phyloP scores from a whole-genome alignment of 2,329 filamentous ascomycete species.

The Ceratocystis harringtonii region DNA sequence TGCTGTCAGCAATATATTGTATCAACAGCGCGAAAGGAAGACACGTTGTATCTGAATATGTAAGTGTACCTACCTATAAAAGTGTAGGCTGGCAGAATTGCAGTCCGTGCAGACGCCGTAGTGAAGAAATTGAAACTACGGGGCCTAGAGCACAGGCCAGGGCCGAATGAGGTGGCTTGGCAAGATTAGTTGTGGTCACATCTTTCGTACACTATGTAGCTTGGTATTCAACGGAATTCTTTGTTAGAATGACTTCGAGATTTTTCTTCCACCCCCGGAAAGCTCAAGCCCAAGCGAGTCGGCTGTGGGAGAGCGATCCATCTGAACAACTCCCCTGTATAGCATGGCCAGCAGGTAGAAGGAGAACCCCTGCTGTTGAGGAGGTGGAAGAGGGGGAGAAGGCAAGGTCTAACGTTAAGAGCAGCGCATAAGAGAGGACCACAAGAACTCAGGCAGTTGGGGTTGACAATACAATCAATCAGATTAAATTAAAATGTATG shows the following conservation, averaged over 20 bases:
- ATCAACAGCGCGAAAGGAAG: no score
- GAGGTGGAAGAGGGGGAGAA: neutral
- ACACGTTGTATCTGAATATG: no score
- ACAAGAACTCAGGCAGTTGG: neutral
- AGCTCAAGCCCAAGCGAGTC: no score
- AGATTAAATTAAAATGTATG: neutral
- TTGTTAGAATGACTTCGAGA: neutral
- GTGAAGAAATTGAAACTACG: neutral
- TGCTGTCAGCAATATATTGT: neutral
- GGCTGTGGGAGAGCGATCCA: no score
- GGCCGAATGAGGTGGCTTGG: neutral
- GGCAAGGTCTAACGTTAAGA: neutral
- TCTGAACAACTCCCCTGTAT: no score
- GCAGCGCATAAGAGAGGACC: neutral
- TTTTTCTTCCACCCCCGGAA: neutral
- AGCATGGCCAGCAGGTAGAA: neutral
- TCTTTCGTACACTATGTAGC: neutral
- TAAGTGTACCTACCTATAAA: neutral
- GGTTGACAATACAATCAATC: neutral
- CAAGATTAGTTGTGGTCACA: neutral
- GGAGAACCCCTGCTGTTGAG: neutral
- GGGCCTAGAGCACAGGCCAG: neutral
- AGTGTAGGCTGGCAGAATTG: neutral
- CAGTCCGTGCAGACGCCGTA: neutral
- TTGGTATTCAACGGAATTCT: neutral